A percentile compares a stretch with the other conserved stretches of the same genome.
Conservation (phyloP, 371 early-diverging fungal species). For the Apophysomyces trapeziformis region DNA sequence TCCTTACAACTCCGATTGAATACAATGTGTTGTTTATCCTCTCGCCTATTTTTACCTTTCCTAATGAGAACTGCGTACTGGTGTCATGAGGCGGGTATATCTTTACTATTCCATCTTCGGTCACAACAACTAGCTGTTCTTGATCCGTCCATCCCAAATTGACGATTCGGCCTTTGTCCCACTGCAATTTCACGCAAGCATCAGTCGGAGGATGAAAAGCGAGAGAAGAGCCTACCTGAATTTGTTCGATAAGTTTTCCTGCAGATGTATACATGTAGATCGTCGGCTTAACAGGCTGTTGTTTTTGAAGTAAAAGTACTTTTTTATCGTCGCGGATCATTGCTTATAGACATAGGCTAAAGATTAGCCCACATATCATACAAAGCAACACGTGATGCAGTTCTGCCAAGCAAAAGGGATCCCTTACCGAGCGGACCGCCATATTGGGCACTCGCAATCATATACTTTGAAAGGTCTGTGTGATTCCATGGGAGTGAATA, state of each 20-base stretch:
- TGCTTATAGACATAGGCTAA: constrained; percentile 48
- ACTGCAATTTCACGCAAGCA: constrained; percentile 48
- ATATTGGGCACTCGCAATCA: constrained; percentile 83
- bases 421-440: constrained; percentile 91
- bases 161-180: constrained; percentile 90
- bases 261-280: constrained; percentile 86
- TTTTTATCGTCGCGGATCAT: constrained; percentile 88
- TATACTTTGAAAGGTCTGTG: constrained; percentile 80
- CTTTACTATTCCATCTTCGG: constrained; percentile 88
- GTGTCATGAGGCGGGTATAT: constrained; percentile 84
- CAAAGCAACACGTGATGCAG: background rate
- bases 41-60: constrained; percentile 57
- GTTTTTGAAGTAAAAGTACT: constrained; percentile 73
- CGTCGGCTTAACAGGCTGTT: constrained; percentile 75
- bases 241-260: constrained; percentile 83
- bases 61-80: constrained; percentile 81
- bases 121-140: constrained; percentile 87
- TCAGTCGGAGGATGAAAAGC: background rate
- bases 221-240: constrained; percentile 60
- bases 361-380: background rate
- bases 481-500: constrained; percentile 90
- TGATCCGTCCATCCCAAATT: constrained; percentile 89
- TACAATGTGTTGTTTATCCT: background rate
- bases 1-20: constrained; percentile 51
- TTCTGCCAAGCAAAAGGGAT: background rate